Conservation (phyloP, 176 grass and related monocot genomes). For the Rhynchospora tenuis region DNA sequence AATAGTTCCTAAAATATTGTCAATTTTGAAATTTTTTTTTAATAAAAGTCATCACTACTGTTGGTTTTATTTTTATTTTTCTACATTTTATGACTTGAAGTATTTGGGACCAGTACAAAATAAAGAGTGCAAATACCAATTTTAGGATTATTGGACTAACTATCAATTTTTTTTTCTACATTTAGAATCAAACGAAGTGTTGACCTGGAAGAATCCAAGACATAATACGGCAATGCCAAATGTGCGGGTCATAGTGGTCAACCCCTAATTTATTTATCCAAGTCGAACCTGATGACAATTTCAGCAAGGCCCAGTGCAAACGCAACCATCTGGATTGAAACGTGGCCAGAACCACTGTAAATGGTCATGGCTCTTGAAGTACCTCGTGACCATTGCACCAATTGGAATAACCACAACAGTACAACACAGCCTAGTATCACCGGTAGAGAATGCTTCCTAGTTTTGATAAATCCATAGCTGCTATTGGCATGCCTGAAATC, state of each 20-base stretch:
- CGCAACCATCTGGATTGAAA: constrained; percentile 41
- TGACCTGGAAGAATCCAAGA: constrained; percentile 57
- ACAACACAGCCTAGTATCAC: constrained; percentile 69
- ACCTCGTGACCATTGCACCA: constrained; percentile 47
- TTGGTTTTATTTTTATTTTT: not conserved
- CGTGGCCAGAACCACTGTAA: constrained; percentile 66
- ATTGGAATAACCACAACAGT: constrained; percentile 66
- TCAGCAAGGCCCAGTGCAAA: constrained; percentile 42
- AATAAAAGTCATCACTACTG: not conserved
- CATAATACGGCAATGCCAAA: constrained; percentile 62
- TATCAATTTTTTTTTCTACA: too few species aligned
- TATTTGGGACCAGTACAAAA: not conserved
- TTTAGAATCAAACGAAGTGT: not conserved
- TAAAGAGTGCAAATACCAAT: not conserved
- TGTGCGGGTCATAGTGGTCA: constrained; percentile 47
- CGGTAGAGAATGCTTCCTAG: constrained; percentile 57
- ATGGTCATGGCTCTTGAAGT: constrained; percentile 57
- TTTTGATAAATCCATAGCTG: constrained; percentile 3
- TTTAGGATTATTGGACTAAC: too few species aligned
- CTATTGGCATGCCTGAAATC: constrained; percentile 13
- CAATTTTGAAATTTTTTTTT: too few species aligned
- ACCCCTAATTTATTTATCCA: constrained; percentile 38
- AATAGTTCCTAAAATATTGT: too few species aligned
- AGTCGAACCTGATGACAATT: constrained; percentile 54
- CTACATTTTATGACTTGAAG: not conserved